Percentiles rank a stretch among this genome's conserved stretches.
Conservation (phyloP, 345 rosid species). For the Populus deltoides region DNA sequence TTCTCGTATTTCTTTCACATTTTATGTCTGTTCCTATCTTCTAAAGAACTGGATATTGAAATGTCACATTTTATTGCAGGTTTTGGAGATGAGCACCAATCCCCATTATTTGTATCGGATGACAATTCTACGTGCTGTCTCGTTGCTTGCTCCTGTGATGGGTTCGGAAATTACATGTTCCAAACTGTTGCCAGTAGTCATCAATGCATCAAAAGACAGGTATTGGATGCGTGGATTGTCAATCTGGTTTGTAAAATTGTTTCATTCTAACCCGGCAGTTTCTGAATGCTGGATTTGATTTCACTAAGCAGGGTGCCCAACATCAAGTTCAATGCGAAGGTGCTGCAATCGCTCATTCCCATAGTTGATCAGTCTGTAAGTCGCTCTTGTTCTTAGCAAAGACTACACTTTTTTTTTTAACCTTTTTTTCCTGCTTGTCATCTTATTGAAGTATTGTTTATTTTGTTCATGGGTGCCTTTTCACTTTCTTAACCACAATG, state of each 20-base stretch:
- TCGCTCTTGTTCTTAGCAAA: not conserved
- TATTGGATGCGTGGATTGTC: conserved; percentile 15
- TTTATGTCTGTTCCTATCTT: not conserved
- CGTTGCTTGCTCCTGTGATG: conserved; percentile 92
- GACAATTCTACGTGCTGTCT: conserved; percentile 71
- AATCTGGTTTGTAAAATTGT: not conserved
- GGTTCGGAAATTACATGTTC: conserved; percentile 86
- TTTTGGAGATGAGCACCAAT: conserved; percentile 69
- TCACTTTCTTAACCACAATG: not conserved
- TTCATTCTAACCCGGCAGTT: not conserved
- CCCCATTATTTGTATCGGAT: conserved; percentile 87
- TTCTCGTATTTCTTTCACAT: not conserved
- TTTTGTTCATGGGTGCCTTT: not conserved
- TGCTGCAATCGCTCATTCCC: conserved; percentile 82
- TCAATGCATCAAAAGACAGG: conserved; percentile 89
- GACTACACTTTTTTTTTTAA: not conserved
- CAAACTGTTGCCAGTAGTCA: conserved; percentile 65
- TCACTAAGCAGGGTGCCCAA: conserved; percentile 68
- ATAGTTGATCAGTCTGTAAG: conserved; percentile 80
- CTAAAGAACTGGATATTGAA: not conserved
- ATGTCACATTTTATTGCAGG: conserved; percentile 34
- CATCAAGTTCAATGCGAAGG: conserved; percentile 88
- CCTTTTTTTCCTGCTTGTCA: not conserved
- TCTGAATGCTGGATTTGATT: not conserved
- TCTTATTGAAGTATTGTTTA: not conserved